Evolutionary conservation across 257 asterid species (phyloP), one percentile per base, ranked within the genome.

Genomic region (Haberlea rhodopensis): DNA sequence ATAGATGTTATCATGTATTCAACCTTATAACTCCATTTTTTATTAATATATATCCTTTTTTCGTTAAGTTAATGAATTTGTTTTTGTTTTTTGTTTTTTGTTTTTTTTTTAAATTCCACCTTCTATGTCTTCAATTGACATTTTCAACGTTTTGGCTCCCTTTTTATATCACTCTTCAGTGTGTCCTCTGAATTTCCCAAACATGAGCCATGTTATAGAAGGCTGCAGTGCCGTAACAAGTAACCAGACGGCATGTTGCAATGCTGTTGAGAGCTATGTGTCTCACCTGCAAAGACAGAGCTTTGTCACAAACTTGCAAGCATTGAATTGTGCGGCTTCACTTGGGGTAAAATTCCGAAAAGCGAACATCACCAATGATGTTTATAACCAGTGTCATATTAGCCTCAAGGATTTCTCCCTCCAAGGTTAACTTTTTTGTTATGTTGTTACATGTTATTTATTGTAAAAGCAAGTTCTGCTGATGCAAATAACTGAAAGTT

Each of bases 361-460:
- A 73, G 95, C 86, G 29, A 94, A 90, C 75, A 80, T 90, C 60
- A 86, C 90, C 48, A 60, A 76, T 73, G 81, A 94, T 70, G 80
- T 90, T 57, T 90, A 86, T 67, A 77, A 70, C 71, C 88, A 84
- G 31, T 94, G 99, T 66, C 95, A 58, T 70, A 70, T 90, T 59
- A 90, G 87, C 81, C 97, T 94, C 69, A 94, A 90, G 81, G 97
- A 94, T 70, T 94, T 94, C 82, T 94, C 99, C 43, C 92, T 94
- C 66, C 99, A 94, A 90, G 99, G 99, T 90, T 62, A 64, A 82
- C 20, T n/a, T n/a, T n/a, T n/a, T n/a, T n/a, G 7, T 37, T 43
- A 15, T 43, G 1, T 43, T 13, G 16, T 43, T 37, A 16, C 51
- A 1, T 5, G 8, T 15, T 43, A 15, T 16, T 15, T 43, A 43